Conservation (phyloP, 164 flowering plant species). For the Liriodendron chinense region DNA sequence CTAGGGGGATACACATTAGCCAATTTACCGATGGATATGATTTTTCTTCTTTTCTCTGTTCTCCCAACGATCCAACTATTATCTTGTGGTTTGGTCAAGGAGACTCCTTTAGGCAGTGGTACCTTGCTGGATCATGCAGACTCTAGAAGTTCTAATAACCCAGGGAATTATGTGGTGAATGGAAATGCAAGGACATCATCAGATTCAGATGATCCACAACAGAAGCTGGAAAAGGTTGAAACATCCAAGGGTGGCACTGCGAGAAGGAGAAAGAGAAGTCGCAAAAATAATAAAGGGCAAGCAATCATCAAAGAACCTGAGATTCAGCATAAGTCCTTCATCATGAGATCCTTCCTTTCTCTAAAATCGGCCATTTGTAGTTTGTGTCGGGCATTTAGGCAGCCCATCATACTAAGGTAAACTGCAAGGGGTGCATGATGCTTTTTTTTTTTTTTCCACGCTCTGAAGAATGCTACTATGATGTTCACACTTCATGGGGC, state of each 20-base stretch:
- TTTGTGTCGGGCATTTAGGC: conserved; percentile 65
- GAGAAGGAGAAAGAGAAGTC: conserved; percentile 53
- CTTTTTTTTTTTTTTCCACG: too few species aligned
- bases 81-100: conserved; percentile 79
- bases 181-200: conserved; percentile 16
- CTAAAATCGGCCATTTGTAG: conserved; percentile 57
- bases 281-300: conserved; percentile 35
- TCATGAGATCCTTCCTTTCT: conserved; percentile 47
- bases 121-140: conserved; percentile 23
- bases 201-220: background rate
- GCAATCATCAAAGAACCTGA: conserved; percentile 19
- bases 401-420: conserved; percentile 84
- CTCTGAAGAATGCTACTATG: too few species aligned
- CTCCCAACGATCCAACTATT: conserved; percentile 70
- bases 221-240: conserved; percentile 6
- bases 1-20: conserved; percentile 79
- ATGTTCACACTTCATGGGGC: too few species aligned
- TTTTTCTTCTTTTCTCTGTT: conserved; percentile 71
- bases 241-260: conserved; percentile 25
- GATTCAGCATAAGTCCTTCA: conserved; percentile 29
- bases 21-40: conserved; percentile 52
- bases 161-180: conserved; percentile 9
- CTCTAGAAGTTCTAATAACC: conserved; percentile 13
- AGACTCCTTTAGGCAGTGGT: conserved; percentile 35
- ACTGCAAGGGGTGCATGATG: background rate